These are phyloP conservation scores for Xerocomus minutiporus DNA, from an alignment of 1,284 basidiomycete genomes.

Conservation along the genomic window DNA sequence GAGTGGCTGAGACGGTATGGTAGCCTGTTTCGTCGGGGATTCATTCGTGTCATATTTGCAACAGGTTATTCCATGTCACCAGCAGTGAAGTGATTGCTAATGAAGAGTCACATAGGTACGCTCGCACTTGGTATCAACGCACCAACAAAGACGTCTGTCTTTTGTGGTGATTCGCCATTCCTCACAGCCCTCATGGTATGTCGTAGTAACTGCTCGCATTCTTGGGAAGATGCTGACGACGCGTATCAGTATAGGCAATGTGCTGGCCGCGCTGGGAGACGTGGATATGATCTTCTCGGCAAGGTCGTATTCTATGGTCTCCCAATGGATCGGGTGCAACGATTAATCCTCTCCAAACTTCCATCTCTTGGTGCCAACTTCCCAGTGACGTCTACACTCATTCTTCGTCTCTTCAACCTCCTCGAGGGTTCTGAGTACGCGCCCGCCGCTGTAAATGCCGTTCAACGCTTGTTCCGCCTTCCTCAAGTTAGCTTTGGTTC, in stretches of 20 bases:
- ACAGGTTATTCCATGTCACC: slow-evolving; percentile 39
- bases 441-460: slow-evolving; percentile 43
- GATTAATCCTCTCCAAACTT: slow-evolving; percentile 57
- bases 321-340: slow-evolving; percentile 56
- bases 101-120: slow-evolving; percentile 40
- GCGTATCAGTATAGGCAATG: slow-evolving; percentile 60
- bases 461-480: slow-evolving; percentile 50
- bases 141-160: slow-evolving; percentile 61
- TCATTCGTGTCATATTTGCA: slow-evolving; percentile 59
- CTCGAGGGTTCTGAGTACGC: slow-evolving; percentile 56
- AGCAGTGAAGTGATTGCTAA: neutral
- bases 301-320: slow-evolving; percentile 71
- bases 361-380: slow-evolving; percentile 61
- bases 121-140: slow-evolving; percentile 73
- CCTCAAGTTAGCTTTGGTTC: slow-evolving; percentile 56
- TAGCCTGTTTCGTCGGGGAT: slow-evolving; percentile 58
- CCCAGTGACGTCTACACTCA: slow-evolving; percentile 61
- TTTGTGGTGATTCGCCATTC: slow-evolving; percentile 63
- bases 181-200: slow-evolving; percentile 60
- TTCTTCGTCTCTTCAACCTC: slow-evolving; percentile 59
- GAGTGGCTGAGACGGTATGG: neutral
- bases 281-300: slow-evolving; percentile 65
- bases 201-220: neutral
- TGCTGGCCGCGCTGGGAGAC: slow-evolving; percentile 62
- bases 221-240: slow-evolving; percentile 1